phyloP scores from a whole-genome alignment of 2,329 filamentous ascomycete species.

The Colletotrichum siamense region DNA sequence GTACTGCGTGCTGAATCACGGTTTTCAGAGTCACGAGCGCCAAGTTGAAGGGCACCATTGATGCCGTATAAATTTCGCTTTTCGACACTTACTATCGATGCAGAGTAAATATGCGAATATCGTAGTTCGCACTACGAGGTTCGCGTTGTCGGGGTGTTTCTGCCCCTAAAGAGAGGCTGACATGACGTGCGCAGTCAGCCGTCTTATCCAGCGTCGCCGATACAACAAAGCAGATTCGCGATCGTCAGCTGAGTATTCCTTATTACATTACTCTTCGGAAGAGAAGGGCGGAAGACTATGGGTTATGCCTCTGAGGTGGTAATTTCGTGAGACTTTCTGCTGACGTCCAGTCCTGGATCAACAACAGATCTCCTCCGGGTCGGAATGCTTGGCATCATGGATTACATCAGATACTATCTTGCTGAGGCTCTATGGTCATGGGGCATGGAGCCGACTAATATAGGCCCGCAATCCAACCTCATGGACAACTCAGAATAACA shows the following conservation, averaged over 20 bases:
- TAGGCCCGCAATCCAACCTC: neutral
- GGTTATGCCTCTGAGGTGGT: neutral
- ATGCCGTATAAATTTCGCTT: neutral
- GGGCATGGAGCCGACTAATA: neutral
- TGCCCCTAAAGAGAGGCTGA: neutral
- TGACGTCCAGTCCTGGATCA: neutral
- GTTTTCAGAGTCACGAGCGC: neutral
- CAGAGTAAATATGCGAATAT: neutral
- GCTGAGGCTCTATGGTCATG: rapidly evolving
- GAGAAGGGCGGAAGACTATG: neutral
- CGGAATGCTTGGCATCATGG: neutral
- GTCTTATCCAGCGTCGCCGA: neutral
- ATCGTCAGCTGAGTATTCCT: neutral
- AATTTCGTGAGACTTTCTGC: neutral
- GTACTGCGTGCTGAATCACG: neutral
- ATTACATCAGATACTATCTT: neutral
- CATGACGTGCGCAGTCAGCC: rapidly evolving
- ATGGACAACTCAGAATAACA: rapidly evolving
- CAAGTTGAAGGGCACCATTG: neutral
- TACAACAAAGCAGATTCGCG: neutral
- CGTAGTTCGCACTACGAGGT: too few species aligned
- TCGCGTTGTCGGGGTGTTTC: neutral
- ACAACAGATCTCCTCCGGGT: rapidly evolving
- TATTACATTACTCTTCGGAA: rapidly evolving
- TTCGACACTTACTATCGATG: rapidly evolving